A percentile compares a stretch with the other conserved stretches of the same genome.
phyloP scores from a whole-genome alignment of 108 stramenopile species.

The Cyclotella distinguenda region DNA sequence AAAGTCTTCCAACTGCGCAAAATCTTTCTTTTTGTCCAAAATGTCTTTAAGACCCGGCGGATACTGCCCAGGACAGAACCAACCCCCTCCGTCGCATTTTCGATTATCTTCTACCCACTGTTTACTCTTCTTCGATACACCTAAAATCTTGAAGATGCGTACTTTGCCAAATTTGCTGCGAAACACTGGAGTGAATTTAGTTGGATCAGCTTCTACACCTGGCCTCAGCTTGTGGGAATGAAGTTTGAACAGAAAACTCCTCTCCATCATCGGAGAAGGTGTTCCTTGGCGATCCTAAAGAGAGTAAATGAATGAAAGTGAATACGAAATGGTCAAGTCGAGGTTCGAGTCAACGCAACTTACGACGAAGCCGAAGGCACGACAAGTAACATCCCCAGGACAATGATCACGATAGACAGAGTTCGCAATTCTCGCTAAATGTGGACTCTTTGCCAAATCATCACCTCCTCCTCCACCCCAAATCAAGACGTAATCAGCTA shows the following conservation, averaged over 20 bases:
- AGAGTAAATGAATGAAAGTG: slow-evolving; percentile 7
- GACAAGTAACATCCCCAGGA: slow-evolving; percentile 92
- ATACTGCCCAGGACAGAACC: slow-evolving; percentile 91
- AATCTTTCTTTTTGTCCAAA: slow-evolving; percentile 78
- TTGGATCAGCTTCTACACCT: slow-evolving; percentile 73
- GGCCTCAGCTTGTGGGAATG: slow-evolving; percentile 78
- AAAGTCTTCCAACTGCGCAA: slow-evolving; percentile 93
- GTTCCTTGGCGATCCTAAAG: slow-evolving; percentile 79
- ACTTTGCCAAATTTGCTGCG: slow-evolving; percentile 96
- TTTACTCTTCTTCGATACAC: slow-evolving; percentile 78
- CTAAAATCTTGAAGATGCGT: slow-evolving; percentile 93
- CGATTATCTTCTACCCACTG: slow-evolving; percentile 82
- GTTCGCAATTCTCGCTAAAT: slow-evolving; percentile 96
- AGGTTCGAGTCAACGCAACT: slow-evolving; percentile 1
- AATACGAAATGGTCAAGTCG: not conserved
- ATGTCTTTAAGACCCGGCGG: slow-evolving; percentile 79
- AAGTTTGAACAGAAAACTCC: slow-evolving; percentile 90
- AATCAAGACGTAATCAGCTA: slow-evolving; percentile 95
- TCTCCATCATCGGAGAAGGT: slow-evolving; percentile 90
- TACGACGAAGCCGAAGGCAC: slow-evolving; percentile 83
- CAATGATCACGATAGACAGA: slow-evolving; percentile 96
- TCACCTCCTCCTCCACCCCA: slow-evolving; percentile 96
- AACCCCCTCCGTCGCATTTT: slow-evolving; percentile 83
- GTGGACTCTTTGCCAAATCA: slow-evolving; percentile 96
- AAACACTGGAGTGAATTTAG: slow-evolving; percentile 86